Evolutionary conservation across 2,329 filamentous ascomycete genomes (phyloP), one percentile per base, ranked within the genome.

Genomic region (Aspergillus carbonarius): DNA sequence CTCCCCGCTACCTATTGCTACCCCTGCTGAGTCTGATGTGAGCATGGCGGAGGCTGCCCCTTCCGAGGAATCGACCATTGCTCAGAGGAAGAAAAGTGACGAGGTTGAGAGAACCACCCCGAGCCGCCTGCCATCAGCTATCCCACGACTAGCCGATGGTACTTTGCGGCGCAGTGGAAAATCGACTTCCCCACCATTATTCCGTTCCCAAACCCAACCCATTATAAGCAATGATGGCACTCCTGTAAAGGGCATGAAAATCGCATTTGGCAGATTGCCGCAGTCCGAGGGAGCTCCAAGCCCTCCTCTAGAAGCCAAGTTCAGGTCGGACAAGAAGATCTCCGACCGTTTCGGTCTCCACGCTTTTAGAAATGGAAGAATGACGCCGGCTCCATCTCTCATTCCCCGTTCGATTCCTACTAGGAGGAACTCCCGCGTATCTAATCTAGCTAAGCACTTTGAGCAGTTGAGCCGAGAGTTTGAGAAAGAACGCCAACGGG

Each of bases 401-500:
- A 98, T 99, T 60, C 93, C 93, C 27, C 87, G 95, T 32, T 95
- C 95, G 25, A 86, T 96, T 27, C 87, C 89, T 52, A 70, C 73
- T 51, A 90, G 88, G 70, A 87, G 84, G 66, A 88, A 87, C 64
- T 23, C 88, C 54, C 91, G 90, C 68, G 95, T 99, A 2, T 96
- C 92, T 8, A 92, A 88, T n/a, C 82, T 99, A 51, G 92, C 95
- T 17, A 91, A 91, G 66, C 95, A 98, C 73, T 98, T 99, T 71
- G 96, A 99, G 74, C 93, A 98, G 73, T 82, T 99, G 57, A 97
- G 92, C 67, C 88, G 93, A 23, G 96, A 99, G 70, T 99, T 99
- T 66, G 92, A 97, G 71, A 96, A 93, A 68, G 93, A 99, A 76
- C 86, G 95, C 46, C 85, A 96, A 65, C 88, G 90, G 50, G 93